phyloP scores from a whole-genome alignment of 2,329 filamentous ascomycete genomes.

The Pyrenophora teres region DNA sequence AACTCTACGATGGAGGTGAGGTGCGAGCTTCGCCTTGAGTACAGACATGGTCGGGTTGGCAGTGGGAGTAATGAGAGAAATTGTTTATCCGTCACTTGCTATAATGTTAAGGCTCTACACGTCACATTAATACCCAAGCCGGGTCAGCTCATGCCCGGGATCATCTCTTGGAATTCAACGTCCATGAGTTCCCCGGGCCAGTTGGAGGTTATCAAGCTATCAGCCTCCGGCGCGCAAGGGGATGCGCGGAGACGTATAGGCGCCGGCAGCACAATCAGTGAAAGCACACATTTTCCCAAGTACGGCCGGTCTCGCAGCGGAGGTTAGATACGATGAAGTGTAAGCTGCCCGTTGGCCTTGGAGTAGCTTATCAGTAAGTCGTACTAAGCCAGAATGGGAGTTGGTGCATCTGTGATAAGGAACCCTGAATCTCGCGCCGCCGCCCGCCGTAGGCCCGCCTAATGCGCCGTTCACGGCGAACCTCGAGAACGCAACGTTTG shows the following conservation, averaged over 20 bases:
- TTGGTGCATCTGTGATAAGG: conserved; percentile 19
- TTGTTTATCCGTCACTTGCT: neutral
- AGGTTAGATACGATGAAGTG: neutral
- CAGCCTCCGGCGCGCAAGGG: conserved; percentile 17
- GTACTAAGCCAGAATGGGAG: neutral
- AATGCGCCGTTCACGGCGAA: conserved; percentile 9
- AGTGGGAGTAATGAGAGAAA: neutral
- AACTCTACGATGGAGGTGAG: conserved; percentile 47
- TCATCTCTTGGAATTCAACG: neutral
- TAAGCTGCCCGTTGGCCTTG: neutral
- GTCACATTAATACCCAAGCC: neutral
- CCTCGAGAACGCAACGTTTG: conserved; percentile 2
- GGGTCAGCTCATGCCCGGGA: neutral
- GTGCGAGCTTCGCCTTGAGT: conserved; percentile 45
- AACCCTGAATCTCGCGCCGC: conserved; percentile 11
- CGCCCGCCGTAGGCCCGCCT: conserved; percentile 23
- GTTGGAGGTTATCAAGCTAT: conserved; percentile 18
- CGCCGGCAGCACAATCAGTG: neutral
- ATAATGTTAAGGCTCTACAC: neutral
- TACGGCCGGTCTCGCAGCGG: neutral
- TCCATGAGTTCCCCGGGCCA: neutral
- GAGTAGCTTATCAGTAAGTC: neutral
- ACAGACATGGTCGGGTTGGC: conserved; percentile 32
- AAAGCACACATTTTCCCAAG: neutral
- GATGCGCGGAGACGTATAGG: neutral